Evolutionary conservation across 129 eudicot genomes (phyloP), one percentile per base, ranked within the genome.

Genomic region (Tagetes patula): DNA sequence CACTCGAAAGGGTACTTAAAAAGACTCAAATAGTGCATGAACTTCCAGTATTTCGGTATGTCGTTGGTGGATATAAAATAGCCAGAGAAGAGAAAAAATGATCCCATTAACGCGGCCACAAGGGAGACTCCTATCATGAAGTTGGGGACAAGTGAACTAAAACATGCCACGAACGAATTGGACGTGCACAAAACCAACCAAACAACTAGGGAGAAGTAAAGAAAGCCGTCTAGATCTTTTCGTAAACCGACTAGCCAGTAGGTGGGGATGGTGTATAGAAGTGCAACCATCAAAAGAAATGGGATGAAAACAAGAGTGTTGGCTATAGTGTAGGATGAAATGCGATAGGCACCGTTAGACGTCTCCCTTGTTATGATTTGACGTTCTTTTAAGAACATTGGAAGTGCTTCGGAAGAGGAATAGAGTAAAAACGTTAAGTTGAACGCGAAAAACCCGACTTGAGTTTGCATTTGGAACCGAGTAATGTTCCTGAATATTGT

Each of bases 71-170:
- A 60, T 45, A 91, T 81, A 50, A 91, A 91, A 71, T 88, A 91
- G 68, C 97, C 97, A 5, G 92, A 88, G 67, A 91, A 91, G 36
- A 91, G 89, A 70, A 86, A 91, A 63, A 88, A 91, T 1, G 97
- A 75, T 10, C 97, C 92, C 92, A 91, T 86, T 52, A 88, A 6
- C 32, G 84, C 92, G 0, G 84, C 88, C 5, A 86, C 68, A 77
- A 91, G 33, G 6, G 90, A 78, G 81, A 80, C 78, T 34, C 95
- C 97, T 65, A 81, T 76, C 75, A 88, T 84, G 80, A 80, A 86
- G 80, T 84, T 72, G 1, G 97, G 90, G 62, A 88, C 91, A 1
- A 91, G 67, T 8, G 90, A 80, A 46, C 89, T 82, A 58, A 75
- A 84, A 61, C 83, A 86, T 2, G 88, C 86, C 5, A 84, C 91